Percentiles rank a stretch among this genome's conserved stretches.
These are phyloP conservation scores for Debaryomyces castellii DNA, from an alignment of 805 yeast species.

Conservation along the genomic window DNA sequence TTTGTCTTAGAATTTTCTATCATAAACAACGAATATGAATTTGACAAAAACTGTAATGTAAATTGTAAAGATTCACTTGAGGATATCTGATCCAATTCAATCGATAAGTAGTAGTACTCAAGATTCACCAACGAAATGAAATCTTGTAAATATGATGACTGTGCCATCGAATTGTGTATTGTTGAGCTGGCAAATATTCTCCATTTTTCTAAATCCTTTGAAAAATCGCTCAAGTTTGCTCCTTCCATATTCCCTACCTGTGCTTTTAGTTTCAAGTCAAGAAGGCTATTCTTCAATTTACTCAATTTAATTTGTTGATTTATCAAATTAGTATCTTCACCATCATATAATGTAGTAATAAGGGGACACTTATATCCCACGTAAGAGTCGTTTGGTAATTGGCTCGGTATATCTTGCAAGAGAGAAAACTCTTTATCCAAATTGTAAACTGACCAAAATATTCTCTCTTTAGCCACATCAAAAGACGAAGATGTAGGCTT, in stretches of 20 bases:
- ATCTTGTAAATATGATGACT: slow-evolving; percentile 29
- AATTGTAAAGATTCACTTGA: slow-evolving; percentile 39
- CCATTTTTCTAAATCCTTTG: slow-evolving; percentile 39
- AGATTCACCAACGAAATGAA: slow-evolving; percentile 33
- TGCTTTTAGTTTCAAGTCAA: slow-evolving; percentile 13
- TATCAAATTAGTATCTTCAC: slow-evolving; percentile 19
- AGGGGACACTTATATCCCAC: slow-evolving; percentile 17
- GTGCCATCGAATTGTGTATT: slow-evolving; percentile 25
- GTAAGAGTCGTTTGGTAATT: slow-evolving; percentile 25
- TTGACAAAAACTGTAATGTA: slow-evolving; percentile 40
- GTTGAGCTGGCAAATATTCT: slow-evolving; percentile 27
- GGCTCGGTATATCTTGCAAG: slow-evolving; percentile 34
- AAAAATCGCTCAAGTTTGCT: slow-evolving; percentile 14
- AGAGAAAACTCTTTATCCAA: slow-evolving; percentile 39
- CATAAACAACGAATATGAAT: slow-evolving; percentile 36
- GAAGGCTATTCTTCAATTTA: slow-evolving; percentile 24
- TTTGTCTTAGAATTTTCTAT: slow-evolving; percentile 15
- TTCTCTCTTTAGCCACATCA: slow-evolving; percentile 9
- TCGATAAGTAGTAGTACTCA: slow-evolving; percentile 37
- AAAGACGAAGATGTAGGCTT: slow-evolving; percentile 1
- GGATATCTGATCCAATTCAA: slow-evolving; percentile 42
- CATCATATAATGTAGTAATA: slow-evolving; percentile 12
- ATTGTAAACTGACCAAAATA: slow-evolving; percentile 39
- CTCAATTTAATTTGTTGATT: slow-evolving; percentile 23
- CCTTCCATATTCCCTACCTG: neutral